Conservation (phyloP, 2,329 filamentous ascomycete genomes). For the Pseudocercospora cruenta region DNA sequence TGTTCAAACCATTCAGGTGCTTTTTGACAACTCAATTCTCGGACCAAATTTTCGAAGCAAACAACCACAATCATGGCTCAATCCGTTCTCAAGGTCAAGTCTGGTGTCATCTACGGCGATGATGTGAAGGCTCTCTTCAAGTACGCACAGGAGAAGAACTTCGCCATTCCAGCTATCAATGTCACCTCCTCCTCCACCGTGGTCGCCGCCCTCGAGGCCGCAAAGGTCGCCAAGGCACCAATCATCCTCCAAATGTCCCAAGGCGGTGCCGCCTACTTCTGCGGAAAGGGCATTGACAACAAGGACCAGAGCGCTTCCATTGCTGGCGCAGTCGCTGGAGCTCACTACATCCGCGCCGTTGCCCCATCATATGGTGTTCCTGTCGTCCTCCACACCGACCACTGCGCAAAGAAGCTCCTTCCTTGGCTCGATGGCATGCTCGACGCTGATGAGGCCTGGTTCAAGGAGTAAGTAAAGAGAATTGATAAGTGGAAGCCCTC, state of each 20-base stretch:
- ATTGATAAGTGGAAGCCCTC: neutral
- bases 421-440: conserved; percentile 97
- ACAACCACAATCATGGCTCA: conserved; percentile 32
- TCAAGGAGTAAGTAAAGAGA: conserved; percentile 66
- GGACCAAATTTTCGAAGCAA: neutral
- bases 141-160: conserved; percentile 84
- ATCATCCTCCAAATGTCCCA: conserved; percentile 93
- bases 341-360: conserved; percentile 89
- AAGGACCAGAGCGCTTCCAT: conserved; percentile 85
- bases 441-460: conserved; percentile 90
- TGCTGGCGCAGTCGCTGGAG: conserved; percentile 82
- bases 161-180: conserved; percentile 76
- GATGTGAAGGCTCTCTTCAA: conserved; percentile 68
- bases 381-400: conserved; percentile 93
- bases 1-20: neutral
- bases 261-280: conserved; percentile 74
- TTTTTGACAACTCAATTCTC: conserved; percentile 1
- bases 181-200: conserved; percentile 90
- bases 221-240: conserved; percentile 85
- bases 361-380: conserved; percentile 87
- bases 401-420: conserved; percentile 99
- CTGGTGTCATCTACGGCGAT: conserved; percentile 45
- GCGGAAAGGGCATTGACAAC: conserved; percentile 73
- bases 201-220: conserved; percentile 89
- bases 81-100: conserved; percentile 39